These are phyloP conservation scores for Stipa capillata DNA, from an alignment of 176 grass and related monocot genomes.

Conservation along the genomic window DNA sequence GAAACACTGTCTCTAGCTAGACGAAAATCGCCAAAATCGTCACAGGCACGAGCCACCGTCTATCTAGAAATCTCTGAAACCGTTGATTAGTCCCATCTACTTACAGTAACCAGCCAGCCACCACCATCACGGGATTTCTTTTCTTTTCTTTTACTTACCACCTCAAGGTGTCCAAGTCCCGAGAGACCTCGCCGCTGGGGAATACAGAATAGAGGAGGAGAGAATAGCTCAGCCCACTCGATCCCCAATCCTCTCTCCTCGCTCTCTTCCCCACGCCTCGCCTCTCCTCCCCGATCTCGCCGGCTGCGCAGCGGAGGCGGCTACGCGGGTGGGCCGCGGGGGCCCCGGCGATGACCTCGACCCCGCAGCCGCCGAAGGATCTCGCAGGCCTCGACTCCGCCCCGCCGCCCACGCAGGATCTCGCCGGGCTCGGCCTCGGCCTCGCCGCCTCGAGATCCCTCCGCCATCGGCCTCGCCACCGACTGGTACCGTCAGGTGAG, in stretches of 20 bases:
- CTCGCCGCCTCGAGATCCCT: not conserved
- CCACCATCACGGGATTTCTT: not conserved
- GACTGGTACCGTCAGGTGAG: not conserved
- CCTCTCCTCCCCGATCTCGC: no score
- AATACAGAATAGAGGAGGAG: not conserved
- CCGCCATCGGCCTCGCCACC: not conserved
- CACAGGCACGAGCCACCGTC: not conserved
- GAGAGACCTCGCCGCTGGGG: slow-evolving; percentile 1
- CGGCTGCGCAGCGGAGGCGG: no score
- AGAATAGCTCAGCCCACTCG: not conserved
- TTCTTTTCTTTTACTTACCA: not conserved
- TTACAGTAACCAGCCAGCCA: not conserved
- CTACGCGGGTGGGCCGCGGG: no score
- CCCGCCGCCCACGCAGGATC: not conserved
- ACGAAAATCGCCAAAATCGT: no score
- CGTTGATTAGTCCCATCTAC: not conserved
- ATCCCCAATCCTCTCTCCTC: not conserved
- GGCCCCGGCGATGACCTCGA: not conserved
- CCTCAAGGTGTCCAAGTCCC: not conserved
- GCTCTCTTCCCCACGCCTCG: not conserved
- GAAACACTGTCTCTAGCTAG: no score
- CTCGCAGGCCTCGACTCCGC: not conserved
- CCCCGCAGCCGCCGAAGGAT: not conserved
- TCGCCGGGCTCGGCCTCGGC: not conserved
- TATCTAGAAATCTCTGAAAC: not conserved